These are phyloP conservation scores for Pilobolus umbonatus DNA, from an alignment of 192 early-diverging fungal species.

Conservation along the genomic window DNA sequence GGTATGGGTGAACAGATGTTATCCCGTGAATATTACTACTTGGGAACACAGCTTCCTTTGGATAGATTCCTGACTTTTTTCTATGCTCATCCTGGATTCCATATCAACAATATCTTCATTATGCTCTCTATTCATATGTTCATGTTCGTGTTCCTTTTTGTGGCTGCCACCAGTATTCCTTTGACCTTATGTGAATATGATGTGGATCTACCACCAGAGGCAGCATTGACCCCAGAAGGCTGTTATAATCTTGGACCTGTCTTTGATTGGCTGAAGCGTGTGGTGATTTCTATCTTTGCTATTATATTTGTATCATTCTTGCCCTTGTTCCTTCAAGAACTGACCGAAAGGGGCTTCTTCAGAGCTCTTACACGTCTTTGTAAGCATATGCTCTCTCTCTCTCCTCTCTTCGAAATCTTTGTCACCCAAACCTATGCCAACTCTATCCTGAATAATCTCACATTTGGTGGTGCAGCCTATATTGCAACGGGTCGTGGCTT, in stretches of 20 bases:
- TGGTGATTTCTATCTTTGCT: slow-evolving; percentile 73
- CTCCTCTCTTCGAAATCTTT: slow-evolving; percentile 81
- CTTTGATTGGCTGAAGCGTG: slow-evolving; percentile 75
- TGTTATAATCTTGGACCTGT: slow-evolving; percentile 71
- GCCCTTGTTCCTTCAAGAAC: slow-evolving; percentile 79
- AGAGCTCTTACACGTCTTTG: slow-evolving; percentile 68
- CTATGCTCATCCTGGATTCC: slow-evolving; percentile 88
- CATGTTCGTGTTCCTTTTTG: slow-evolving; percentile 72
- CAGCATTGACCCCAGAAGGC: slow-evolving; percentile 38
- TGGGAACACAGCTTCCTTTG: slow-evolving; percentile 78
- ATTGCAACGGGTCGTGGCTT: slow-evolving; percentile 84
- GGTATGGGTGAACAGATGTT: slow-evolving; percentile 95
- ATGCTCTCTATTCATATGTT: slow-evolving; percentile 81
- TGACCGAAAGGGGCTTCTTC: slow-evolving; percentile 76
- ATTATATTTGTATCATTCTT: slow-evolving; percentile 79
- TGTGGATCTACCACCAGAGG: slow-evolving; percentile 41
- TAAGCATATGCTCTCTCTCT: slow-evolving; percentile 81
- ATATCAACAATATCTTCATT: slow-evolving; percentile 88
- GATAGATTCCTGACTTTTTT: slow-evolving; percentile 87
- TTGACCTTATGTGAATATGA: slow-evolving; percentile 53
- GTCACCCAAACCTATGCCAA: slow-evolving; percentile 80
- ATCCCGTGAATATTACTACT: slow-evolving; percentile 87
- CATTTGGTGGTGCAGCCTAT: slow-evolving; percentile 77
- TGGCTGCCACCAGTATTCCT: slow-evolving; percentile 61
- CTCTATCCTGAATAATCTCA: slow-evolving; percentile 76